These are phyloP conservation scores for Echium plantagineum DNA, from an alignment of 257 asterid species.

Conservation along the genomic window DNA sequence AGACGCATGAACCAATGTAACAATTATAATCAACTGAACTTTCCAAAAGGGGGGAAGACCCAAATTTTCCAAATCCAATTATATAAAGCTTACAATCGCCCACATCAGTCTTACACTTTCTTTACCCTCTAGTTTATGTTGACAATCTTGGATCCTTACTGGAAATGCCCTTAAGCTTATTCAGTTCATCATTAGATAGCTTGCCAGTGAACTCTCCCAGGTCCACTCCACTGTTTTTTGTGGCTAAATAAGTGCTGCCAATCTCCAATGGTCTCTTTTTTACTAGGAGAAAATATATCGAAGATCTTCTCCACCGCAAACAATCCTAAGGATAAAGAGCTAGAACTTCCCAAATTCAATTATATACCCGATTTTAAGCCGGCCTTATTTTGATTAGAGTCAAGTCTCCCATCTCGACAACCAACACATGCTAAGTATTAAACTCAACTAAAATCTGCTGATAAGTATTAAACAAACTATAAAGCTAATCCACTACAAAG, in stretches of 20 bases:
- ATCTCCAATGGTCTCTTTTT: no score
- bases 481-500: neutral
- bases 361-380: neutral
- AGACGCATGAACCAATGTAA: neutral
- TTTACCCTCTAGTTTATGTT: no score
- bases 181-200: no score
- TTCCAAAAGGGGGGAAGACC: neutral
- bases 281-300: no score
- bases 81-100: neutral
- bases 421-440: neutral
- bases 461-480: neutral
- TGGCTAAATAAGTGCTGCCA: no score
- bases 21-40: neutral
- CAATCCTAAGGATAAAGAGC: neutral
- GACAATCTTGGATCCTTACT: no score
- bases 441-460: neutral
- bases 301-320: no score
- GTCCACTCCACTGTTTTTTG: no score
- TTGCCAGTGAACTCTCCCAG: no score
- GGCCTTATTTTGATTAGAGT: neutral
- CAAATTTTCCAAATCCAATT: no score
- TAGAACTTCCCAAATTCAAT: neutral
- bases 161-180: no score
- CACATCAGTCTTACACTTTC: neutral
- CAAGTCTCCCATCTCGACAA: neutral